A percentile compares a stretch with the other conserved stretches of the same genome.
These are phyloP conservation scores for Parafenestella ontariensis DNA, from an alignment of 2,329 filamentous ascomycete species.

Conservation along the genomic window DNA sequence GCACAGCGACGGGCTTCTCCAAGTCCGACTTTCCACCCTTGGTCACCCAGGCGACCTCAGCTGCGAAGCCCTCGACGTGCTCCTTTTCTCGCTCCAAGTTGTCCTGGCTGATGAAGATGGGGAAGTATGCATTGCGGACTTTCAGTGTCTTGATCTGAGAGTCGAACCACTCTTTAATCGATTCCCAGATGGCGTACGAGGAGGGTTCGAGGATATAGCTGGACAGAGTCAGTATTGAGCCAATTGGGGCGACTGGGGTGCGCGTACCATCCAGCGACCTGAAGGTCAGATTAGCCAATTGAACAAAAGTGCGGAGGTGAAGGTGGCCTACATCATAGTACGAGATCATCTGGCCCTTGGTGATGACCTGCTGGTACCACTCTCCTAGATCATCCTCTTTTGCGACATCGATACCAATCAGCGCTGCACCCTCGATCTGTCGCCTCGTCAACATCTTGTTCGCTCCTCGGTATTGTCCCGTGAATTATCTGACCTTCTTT, in stretches of 20 bases:
- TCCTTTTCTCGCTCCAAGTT: conserved; percentile 88
- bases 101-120: conserved; percentile 83
- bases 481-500: conserved; percentile 50
- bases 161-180: conserved; percentile 66
- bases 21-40: conserved; percentile 91
- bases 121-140: conserved; percentile 95
- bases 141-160: conserved; percentile 84
- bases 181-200: conserved; percentile 72
- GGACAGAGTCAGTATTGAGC: neutral
- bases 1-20: conserved; percentile 77
- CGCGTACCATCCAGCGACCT: conserved; percentile 40
- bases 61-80: conserved; percentile 96
- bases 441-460: conserved; percentile 24
- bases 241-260: neutral
- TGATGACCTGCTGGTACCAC: conserved; percentile 98
- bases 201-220: conserved; percentile 77
- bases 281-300: conserved; percentile 6
- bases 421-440: conserved; percentile 64
- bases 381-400: conserved; percentile 88
- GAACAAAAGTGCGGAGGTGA: neutral
- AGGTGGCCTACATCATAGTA: conserved; percentile 93
- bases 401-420: conserved; percentile 86
- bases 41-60: conserved; percentile 88
- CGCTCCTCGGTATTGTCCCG: neutral
- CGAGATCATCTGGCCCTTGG: conserved; percentile 96